Evolutionary conservation across 2,329 filamentous ascomycete genomes (phyloP), one percentile per base, ranked within the genome.

Genomic region (Xylariaceae sp.): DNA sequence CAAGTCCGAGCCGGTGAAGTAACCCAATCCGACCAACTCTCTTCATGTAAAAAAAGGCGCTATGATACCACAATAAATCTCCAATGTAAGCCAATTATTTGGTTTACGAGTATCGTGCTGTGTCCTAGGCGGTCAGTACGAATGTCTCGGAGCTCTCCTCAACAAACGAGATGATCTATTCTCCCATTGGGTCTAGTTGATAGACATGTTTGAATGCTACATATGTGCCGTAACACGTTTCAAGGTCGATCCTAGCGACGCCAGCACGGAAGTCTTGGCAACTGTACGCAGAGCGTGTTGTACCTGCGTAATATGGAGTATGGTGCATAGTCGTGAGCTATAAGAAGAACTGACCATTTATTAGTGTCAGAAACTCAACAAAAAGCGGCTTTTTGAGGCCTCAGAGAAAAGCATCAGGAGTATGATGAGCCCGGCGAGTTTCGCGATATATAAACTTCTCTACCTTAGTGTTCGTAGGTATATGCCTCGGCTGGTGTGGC

Each of bases 221-320:
- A 17, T 17, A 17, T 40, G 40, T 39, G 40, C 29, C 40, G 57
- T 57, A 40, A 54, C 44, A 55, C 47, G 56, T 62, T 60, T 58
- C 57, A 58, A 44, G 43, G 50, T 34, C 47, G 46, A 54, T 44
- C 34, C 34, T 12, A 31, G 41, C 33, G 37, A 53, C 48, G 33
- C 29, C 56, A 52, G 29, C 17, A 7, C n/a, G 11, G 16, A n/a
- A 31, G n/a, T 12, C 6, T 31, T n/a, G 6, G 24, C 6, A 17
- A 45, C 11, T 17, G 11, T 29, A 24, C n/a, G 46, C 17, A 37
- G 5, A 40, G 37, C 34, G 36, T 45, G 39, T 57, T 26, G 51
- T 56, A 37, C 43, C 40, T 46, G 44, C 46, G 24, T 36, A 39
- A 17, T 11, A 24, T 24, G 14, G n/a, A n/a, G 28, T 16, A 43